Base-by-base conservation (phyloP, 2,329 filamentous ascomycete species). In the Pseudocercospora pini-densiflorae region DNA sequence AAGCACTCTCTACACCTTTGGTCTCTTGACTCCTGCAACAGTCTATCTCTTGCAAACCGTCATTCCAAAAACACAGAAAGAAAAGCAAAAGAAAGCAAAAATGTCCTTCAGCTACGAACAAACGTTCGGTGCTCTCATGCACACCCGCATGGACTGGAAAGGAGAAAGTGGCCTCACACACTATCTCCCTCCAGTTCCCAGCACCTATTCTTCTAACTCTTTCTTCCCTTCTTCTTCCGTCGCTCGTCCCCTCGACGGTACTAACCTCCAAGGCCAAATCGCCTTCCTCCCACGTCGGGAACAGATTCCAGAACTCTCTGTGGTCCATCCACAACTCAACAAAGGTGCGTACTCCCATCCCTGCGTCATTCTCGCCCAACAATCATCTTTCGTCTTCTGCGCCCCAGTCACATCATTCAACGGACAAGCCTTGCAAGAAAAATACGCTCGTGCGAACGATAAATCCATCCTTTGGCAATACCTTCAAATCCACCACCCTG, bases 261-360 rank as follows among this genome's bases (percentile, higher is more conserved):
- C 29, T 3, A 49, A 33, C 19, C 36, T 63, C 1, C 33, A 29
- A 19, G 61, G 61, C 33, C 29, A 49, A 16, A 12, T 63, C 33
- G 51, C 61, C 19, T 29, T 12, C 14, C 36, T 63, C 1, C 31
- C 33, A 8, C 8, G 6, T 14, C 12, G 40, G 12, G 19, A 49
- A 8, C 23, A 57, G 9, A 53, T 63, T 24, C 49, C 49, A 10
- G 12, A 19, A 10, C 16, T 19, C 51, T 63, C 61, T 31, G 36
- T 63, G 12, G 16, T 31, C 21, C 61, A 53, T 10, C n/a, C 21
- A 5, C 31, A 62, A 10, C 47, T 62, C n/a, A 62, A 62, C 36
- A 36, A 58, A 23, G 61, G 61, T 31, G 51, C 61, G 51, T 63
- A n/a, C 33, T 23, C 24, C 43, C 61, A 63, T 23, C 61, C 61